Evolutionary conservation across 2,329 filamentous ascomycete species (phyloP).

Genomic region (Beauveria brongniartii): DNA sequence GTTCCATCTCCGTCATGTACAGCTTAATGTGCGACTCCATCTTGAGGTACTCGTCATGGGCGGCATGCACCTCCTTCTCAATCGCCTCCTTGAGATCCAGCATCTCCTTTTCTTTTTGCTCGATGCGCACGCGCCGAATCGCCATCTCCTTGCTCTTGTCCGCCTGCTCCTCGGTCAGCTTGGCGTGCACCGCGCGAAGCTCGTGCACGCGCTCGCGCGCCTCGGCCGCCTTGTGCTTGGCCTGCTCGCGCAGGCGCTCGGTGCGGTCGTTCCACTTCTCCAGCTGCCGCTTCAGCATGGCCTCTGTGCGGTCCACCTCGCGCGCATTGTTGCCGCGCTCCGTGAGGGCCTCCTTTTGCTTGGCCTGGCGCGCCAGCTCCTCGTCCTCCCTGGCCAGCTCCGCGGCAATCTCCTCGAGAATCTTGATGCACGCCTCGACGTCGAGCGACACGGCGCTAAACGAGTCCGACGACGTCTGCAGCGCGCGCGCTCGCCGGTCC

Average conservation of each 20-base stretch:
- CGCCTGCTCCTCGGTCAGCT: conserved; percentile 73
- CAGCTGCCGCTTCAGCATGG: conserved; percentile 74
- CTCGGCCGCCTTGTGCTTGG: conserved; percentile 69
- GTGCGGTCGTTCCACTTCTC: conserved; percentile 81
- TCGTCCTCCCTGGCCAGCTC: conserved; percentile 90
- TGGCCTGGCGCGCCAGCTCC: conserved; percentile 68
- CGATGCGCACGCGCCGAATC: conserved; percentile 81
- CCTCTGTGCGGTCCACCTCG: conserved; percentile 84
- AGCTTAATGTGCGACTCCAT: conserved; percentile 95
- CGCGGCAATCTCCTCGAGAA: conserved; percentile 78
- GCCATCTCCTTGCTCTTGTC: conserved; percentile 92
- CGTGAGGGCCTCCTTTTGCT: conserved; percentile 78
- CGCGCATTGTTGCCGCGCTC: conserved; percentile 84
- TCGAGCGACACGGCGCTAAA: conserved; percentile 79
- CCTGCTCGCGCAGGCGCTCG: conserved; percentile 72
- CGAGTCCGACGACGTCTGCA: conserved; percentile 87
- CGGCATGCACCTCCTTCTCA: conserved; percentile 83
- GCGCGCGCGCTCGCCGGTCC: conserved; percentile 76
- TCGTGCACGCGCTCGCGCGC: conserved; percentile 89
- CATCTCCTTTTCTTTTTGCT: conserved; percentile 99
- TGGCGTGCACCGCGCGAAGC: conserved; percentile 68
- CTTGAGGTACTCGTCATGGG: conserved; percentile 92
- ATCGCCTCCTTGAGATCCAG: conserved; percentile 95
- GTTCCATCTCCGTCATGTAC: conserved; percentile 99
- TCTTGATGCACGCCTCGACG: conserved; percentile 77